Evolutionary conservation across 2,329 filamentous ascomycete genomes (phyloP), one percentile per base, ranked within the genome.

Genomic region (Exophiala viscosa): DNA sequence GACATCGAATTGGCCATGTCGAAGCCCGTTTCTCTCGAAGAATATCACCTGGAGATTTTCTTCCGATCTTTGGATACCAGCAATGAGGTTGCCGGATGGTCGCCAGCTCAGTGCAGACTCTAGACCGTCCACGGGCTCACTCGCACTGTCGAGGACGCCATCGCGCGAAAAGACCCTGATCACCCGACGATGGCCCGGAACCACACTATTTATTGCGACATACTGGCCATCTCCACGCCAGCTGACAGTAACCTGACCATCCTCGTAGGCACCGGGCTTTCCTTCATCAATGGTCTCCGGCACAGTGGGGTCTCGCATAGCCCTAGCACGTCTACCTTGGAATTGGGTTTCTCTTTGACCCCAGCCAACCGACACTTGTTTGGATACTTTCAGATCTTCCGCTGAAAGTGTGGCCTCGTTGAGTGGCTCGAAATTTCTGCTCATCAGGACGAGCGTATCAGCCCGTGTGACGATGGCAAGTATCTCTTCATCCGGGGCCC

Each of bases 261-360:
- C 83, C 63, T 99, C 93, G n/a, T 79, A 74, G 6, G 77, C 64
- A 65, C 89, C 95, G 13, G 91, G 73, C 6, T 83, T 73, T 36
- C 93, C 93, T 66, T 91, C 83, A 64, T 97, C 93, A 14, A 96
- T 81, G 66, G 86, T 88, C 68, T 97, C 91, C 0, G 93, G 93
- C 61, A 99, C 88, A 8, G 93, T 99, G 13, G 93, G 93, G 69
- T 99, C 93, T 48, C 89, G 82, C 59, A 97, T 76, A 15, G 90
- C 90, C 72, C 83, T 85, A 52, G 91, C 92, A 57, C 91, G 84
- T 64, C 88, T 90, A 45, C 93, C 93, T 66, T 96, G 88, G 69
- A 99, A 99, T 69, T 99, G 93, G 0, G 93, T 99, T 72, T 99
- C 93, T 67, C 88, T 90, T 75, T 97, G 97, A 54, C 93, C 93